phyloP scores from a whole-genome alignment of 2,329 filamentous ascomycete species.

The Ophiostoma himal-ulmi region DNA sequence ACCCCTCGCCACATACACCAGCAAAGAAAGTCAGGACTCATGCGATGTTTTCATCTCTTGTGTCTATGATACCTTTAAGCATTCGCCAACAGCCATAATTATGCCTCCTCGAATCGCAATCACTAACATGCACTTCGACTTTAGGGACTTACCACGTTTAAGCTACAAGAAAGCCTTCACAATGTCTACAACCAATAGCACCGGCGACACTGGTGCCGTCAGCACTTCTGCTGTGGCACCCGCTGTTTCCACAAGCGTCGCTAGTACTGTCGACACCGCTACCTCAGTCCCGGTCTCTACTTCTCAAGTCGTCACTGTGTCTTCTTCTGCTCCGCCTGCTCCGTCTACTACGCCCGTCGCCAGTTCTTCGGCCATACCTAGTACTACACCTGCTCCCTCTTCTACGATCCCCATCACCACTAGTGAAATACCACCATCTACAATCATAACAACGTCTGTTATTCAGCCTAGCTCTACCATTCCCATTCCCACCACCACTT shows the following conservation, averaged over 20 bases:
- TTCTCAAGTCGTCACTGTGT: conserved; percentile 11
- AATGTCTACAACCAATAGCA: conserved; percentile 33
- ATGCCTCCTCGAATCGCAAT: not conserved
- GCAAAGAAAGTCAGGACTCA: no score
- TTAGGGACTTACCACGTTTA: conserved; percentile 29
- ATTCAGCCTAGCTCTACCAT: conserved; percentile 13
- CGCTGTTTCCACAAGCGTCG: not conserved
- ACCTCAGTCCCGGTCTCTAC: not conserved
- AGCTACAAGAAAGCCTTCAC: conserved; percentile 29
- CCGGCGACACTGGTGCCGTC: conserved; percentile 22
- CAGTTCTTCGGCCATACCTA: conserved; percentile 11
- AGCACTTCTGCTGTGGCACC: conserved; percentile 18
- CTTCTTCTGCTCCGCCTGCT: conserved; percentile 21
- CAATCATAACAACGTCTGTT: conserved; percentile 19
- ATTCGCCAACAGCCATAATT: not conserved
- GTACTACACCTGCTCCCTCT: not conserved
- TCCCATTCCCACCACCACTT: conserved; percentile 21
- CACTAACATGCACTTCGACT: conserved; percentile 31
- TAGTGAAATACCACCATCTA: conserved; percentile 12
- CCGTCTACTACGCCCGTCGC: conserved; percentile 13
- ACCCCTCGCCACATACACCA: no score
- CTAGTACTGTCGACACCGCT: not conserved
- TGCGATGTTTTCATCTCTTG: not conserved
- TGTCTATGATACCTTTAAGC: not conserved
- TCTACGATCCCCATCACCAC: conserved; percentile 12